Evolutionary conservation across 1,139 yeast genomes (phyloP), one percentile per base, ranked within the genome.

Genomic region (Scheffersomyces segobiensis): DNA sequence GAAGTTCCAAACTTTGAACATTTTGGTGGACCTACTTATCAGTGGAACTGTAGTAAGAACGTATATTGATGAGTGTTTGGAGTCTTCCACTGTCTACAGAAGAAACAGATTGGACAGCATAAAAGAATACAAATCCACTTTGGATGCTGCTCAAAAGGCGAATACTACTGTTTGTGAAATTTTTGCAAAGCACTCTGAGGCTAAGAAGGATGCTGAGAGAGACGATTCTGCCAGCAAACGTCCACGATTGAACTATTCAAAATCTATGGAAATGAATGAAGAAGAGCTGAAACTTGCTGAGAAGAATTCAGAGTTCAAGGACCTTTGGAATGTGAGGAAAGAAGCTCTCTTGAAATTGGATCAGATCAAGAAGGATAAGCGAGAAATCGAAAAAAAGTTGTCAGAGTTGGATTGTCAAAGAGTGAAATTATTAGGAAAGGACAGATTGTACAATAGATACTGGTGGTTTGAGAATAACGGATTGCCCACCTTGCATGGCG

Each of bases 391-490:
- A 66, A 79, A 77, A 61, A 77, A 83, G 59, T 73, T 89, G 49
- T 81, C 83, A 53, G 92, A 88, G 65, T 75, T 86, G 55, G 97
- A 93, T 67, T 82, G 90, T 61, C 97, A 93, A 70, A 77, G 99
- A 60, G 83, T 93, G 52, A 85, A 85, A 59, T 79, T 86, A 54
- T 76, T 95, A 39, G 99, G 99, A 5, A 84, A 87, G 62, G 99
- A 95, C 71, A 79, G 97, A 57, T 84, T 85, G 61, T 92, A 80
- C 70, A 96, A 95, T 74, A 80, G 95, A 63, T 95, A 93, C 71
- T 96, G 97, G 96, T 95, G 97, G 97, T 87, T 93, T 69, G 98
- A 95, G 69, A 82, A 84, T 63, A 89, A 89, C 68, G 98, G 98
- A 0, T 79, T 91, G 57, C 91, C 93, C 5, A 84, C 84, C 22